Evolutionary conservation across 345 rosid genomes (phyloP).

Genomic region (Hibiscus tridactylites): DNA sequence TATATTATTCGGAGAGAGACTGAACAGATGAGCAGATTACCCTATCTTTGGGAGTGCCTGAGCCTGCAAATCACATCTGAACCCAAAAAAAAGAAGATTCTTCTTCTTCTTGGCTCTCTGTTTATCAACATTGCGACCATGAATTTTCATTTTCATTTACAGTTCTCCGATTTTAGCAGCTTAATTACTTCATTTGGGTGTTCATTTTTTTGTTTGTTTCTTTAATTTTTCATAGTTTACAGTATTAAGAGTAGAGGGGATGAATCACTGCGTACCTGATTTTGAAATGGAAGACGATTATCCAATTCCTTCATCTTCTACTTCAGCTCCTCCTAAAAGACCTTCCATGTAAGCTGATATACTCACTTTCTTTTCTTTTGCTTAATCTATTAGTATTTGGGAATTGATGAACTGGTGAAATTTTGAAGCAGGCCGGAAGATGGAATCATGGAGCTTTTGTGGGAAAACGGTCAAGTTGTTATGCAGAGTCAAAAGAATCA

Average conservation of each 20-base stretch:
- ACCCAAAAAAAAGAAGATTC: too few species aligned
- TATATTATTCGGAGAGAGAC: too few species aligned
- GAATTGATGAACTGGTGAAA: background rate
- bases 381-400: background rate
- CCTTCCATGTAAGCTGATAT: conserved; percentile 29
- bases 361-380: background rate
- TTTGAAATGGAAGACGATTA: conserved; percentile 51
- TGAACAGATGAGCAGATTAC: too few species aligned
- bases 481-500: conserved; percentile 59
- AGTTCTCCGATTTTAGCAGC: too few species aligned
- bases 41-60: too few species aligned
- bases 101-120: too few species aligned
- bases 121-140: too few species aligned
- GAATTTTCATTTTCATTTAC: too few species aligned
- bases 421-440: conserved; percentile 38
- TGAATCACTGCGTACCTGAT: conserved; percentile 76
- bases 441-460: conserved; percentile 78
- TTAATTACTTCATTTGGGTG: too few species aligned
- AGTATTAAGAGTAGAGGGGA: conserved; percentile 9
- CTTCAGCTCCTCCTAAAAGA: conserved; percentile 33
- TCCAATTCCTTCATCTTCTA: conserved; percentile 31
- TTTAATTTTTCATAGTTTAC: too few species aligned
- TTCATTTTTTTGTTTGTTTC: too few species aligned
- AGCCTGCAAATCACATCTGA: too few species aligned
- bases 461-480: conserved; percentile 89